Percentiles rank a stretch among this genome's conserved stretches.
These are phyloP conservation scores for Lentinula sp. DNA, from an alignment of 768 basidiomycete species.

Conservation along the genomic window DNA sequence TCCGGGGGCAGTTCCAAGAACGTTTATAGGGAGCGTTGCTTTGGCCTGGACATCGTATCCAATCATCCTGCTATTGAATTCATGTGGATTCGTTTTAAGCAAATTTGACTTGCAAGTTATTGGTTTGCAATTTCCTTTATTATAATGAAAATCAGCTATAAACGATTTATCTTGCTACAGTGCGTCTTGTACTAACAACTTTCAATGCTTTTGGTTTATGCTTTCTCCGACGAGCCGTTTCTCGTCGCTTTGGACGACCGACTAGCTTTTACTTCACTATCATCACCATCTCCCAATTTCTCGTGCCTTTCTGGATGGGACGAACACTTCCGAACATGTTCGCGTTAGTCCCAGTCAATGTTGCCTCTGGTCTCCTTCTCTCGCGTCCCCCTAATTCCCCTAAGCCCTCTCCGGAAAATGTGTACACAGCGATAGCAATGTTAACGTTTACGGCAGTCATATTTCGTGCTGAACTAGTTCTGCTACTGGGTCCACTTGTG, in stretches of 20 bases:
- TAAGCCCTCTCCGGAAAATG: constrained; percentile 26
- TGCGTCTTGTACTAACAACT: constrained; percentile 65
- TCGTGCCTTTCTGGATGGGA: constrained; percentile 90
- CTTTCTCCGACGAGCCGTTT: constrained; percentile 57
- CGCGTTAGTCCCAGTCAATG: constrained; percentile 66
- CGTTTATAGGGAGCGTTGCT: constrained; percentile 73
- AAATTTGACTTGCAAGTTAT: constrained; percentile 70
- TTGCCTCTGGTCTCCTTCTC: constrained; percentile 46
- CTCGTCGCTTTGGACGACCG: constrained; percentile 54
- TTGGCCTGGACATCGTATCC: constrained; percentile 57
- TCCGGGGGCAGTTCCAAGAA: constrained; percentile 84
- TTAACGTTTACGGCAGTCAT: constrained; percentile 64
- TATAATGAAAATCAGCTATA: neutral
- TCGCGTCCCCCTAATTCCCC: constrained; percentile 31
- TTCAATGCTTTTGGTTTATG: constrained; percentile 58
- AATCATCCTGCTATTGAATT: constrained; percentile 32
- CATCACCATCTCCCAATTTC: constrained; percentile 81
- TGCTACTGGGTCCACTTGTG: constrained; percentile 57
- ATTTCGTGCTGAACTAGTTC: constrained; percentile 73
- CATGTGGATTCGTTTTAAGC: constrained; percentile 35
- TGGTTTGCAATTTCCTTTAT: constrained; percentile 34
- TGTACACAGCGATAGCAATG: constrained; percentile 43
- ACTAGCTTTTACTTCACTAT: constrained; percentile 57
- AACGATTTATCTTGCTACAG: constrained; percentile 30
- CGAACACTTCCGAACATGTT: constrained; percentile 94